Conservation (phyloP, 2,329 filamentous ascomycete species). For the Aureobasidium sp. region DNA sequence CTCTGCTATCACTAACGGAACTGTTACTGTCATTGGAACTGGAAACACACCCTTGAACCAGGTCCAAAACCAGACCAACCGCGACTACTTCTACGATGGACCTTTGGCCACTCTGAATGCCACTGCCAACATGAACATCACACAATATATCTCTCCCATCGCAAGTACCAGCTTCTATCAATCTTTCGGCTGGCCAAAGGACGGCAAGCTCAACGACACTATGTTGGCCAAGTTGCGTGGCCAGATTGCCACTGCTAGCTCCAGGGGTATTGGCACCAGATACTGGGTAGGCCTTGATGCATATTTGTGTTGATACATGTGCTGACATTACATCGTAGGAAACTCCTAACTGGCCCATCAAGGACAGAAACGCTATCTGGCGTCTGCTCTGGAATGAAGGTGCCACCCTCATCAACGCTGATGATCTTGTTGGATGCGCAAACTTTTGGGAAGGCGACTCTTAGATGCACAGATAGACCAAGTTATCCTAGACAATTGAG, state of each 20-base stretch:
- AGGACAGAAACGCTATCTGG: slow-evolving; percentile 55
- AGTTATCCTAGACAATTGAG: neutral
- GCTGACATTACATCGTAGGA: neutral
- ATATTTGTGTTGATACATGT: neutral
- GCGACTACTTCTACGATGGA: slow-evolving; percentile 57
- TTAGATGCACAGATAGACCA: neutral
- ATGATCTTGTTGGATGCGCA: slow-evolving; percentile 49
- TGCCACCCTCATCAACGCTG: slow-evolving; percentile 56
- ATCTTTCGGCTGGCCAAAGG: slow-evolving; percentile 35
- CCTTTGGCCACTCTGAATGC: slow-evolving; percentile 41
- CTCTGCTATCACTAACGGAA: slow-evolving; percentile 37
- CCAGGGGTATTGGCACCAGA: slow-evolving; percentile 51
- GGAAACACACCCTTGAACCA: slow-evolving; percentile 48
- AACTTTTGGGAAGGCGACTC: slow-evolving; percentile 6
- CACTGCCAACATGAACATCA: slow-evolving; percentile 38
- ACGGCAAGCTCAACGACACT: slow-evolving; percentile 35
- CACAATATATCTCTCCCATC: slow-evolving; percentile 44
- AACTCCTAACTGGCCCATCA: slow-evolving; percentile 50
- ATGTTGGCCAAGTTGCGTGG: slow-evolving; percentile 45
- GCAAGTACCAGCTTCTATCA: slow-evolving; percentile 46
- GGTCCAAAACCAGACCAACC: slow-evolving; percentile 38
- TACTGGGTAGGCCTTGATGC: slow-evolving; percentile 46
- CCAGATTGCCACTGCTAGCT: slow-evolving; percentile 49
- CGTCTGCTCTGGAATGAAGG: slow-evolving; percentile 49
- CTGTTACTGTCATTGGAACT: slow-evolving; percentile 57